Evolutionary conservation across 2,329 filamentous ascomycete species (phyloP), one percentile per base, ranked within the genome.

Genomic region (Diaporthe ampelina): DNA sequence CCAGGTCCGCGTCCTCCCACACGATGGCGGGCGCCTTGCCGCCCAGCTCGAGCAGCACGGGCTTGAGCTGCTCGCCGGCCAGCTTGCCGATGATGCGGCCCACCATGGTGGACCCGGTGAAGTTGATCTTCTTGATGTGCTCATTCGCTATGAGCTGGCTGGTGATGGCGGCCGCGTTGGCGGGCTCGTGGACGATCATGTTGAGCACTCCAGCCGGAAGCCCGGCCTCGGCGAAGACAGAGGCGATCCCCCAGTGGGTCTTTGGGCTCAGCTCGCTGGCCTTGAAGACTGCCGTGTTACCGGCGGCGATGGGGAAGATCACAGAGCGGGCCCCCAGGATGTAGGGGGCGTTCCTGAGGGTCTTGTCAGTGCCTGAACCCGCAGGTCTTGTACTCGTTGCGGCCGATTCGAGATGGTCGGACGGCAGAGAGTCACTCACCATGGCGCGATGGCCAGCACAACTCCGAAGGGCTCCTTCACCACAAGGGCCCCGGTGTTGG

Each of bases 11-110:
- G 81, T 97, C 95, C 68, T 94, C 92, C 81, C 93, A 91, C 0
- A 97, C 91, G 75, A 97, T 92, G 2, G 93, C 91, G 0, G 91
- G 91, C 0, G 93, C 93, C 82, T 97, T 97, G 59, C 95, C 95
- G 4, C 95, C 95, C 0, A 97, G 86, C 82, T 97, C 95, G 79
- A 97, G 88, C 1, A 97, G 85, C 0, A 94, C 88, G 0, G 94
- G 94, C 86, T 97, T 97, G 54, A 97, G 86, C 78, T 93, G 85
- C 80, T 93, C 90, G 37, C 93, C 95, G 0, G 93, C 93, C 11
- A 90, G 87, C 26, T 87, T 86, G 13, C 91, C 93, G 73, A 97
- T 91, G 80, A 95, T 92, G 43, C 91, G 88, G 0, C 95, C 95
- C 0, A 97, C 92, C 0, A 82, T 82, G 0, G 94, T 95, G 79